Evolutionary conservation across 2,329 filamentous ascomycete species (phyloP).

Genomic region (Botrytis sinoallii): DNA sequence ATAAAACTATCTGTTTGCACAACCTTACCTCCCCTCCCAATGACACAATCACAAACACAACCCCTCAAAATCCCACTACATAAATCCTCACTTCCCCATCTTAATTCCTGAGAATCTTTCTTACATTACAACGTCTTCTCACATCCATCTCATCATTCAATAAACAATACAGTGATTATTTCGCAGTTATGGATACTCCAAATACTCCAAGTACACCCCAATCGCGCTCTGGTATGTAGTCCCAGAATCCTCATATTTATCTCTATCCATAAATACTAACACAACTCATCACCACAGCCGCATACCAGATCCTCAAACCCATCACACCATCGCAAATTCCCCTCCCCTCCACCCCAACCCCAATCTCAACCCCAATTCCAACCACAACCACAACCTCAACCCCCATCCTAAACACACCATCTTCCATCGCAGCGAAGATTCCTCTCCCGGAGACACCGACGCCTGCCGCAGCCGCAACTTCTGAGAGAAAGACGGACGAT

Average conservation of each 20-base stretch:
- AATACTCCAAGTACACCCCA: not conserved
- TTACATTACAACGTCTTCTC: not conserved
- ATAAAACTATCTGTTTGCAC: not conserved
- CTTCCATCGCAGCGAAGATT: not conserved
- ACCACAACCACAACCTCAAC: not conserved
- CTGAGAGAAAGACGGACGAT: not conserved
- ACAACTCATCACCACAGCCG: not conserved
- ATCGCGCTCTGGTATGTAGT: not conserved
- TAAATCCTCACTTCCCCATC: rapidly evolving
- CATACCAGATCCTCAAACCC: rapidly evolving
- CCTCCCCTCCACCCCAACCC: not conserved
- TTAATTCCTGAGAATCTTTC: not conserved
- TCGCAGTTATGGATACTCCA: not conserved
- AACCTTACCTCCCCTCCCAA: too few relatives aligned
- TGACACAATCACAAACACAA: too few relatives aligned
- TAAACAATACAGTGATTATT: not conserved
- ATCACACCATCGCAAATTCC: not conserved
- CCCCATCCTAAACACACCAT: not conserved
- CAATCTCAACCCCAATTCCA: not conserved
- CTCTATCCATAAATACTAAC: not conserved
- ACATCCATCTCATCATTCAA: not conserved
- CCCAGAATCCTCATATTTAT: not conserved
- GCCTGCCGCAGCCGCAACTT: not conserved
- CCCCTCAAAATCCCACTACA: not conserved
- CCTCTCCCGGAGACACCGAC: not conserved